These are phyloP conservation scores for Parietichytrium sp. DNA, from an alignment of 108 stramenopile genomes.

Conservation along the genomic window DNA sequence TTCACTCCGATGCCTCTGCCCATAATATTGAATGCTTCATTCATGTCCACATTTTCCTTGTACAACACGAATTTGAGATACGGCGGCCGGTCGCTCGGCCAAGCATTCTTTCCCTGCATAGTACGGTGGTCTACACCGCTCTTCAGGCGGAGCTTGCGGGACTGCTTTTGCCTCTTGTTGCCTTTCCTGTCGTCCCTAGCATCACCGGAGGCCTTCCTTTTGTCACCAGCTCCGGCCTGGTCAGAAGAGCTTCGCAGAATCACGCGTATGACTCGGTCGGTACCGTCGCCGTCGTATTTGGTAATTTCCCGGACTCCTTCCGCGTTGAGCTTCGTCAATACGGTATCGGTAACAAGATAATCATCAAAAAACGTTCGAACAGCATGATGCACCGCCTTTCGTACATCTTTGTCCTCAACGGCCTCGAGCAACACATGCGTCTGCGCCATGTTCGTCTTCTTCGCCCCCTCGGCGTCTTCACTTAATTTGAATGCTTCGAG, in stretches of 20 bases:
- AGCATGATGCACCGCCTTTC: background rate
- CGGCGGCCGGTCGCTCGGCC: constrained; percentile 49
- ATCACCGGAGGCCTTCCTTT: background rate
- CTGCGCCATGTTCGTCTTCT: too few species aligned
- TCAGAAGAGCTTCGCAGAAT: constrained; percentile 45
- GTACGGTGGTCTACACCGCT: background rate
- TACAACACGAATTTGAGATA: constrained; percentile 53
- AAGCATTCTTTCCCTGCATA: constrained; percentile 1
- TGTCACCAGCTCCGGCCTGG: background rate
- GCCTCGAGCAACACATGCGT: constrained; percentile 16
- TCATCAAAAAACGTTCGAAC: constrained; percentile 7
- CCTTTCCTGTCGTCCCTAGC: constrained; percentile 33
- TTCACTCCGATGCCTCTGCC: constrained; percentile 41
- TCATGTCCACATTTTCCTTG: constrained; percentile 60
- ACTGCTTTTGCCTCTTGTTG: constrained; percentile 35
- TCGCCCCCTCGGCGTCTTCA: too few species aligned
- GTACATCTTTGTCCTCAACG: background rate
- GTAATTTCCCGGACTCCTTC: too few species aligned
- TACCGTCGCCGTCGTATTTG: constrained; percentile 23
- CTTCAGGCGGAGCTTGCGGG: too few species aligned
- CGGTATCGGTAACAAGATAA: background rate
- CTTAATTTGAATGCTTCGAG: too few species aligned
- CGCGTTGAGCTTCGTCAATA: too few species aligned
- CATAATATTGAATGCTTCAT: background rate
- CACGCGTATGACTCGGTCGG: constrained; percentile 43